Base-by-base conservation (phyloP, 495 filamentous ascomycete species). In the Sporormia fimetaria region DNA sequence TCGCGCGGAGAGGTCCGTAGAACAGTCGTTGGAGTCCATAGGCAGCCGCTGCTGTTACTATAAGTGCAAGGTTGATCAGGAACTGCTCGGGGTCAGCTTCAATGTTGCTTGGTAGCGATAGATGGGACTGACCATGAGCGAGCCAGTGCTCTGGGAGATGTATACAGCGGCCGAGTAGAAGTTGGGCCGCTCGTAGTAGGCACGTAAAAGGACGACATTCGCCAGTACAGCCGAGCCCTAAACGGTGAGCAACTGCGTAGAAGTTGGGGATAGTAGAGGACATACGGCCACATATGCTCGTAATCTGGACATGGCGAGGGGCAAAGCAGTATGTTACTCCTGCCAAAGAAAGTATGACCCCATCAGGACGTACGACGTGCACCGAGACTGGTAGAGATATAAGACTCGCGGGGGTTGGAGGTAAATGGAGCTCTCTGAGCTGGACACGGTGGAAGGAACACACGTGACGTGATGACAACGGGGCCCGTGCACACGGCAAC, bases 141-240 rank as follows among this genome's bases (percentile, higher is more conserved):
- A 94, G 42, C 88, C 77, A 65, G 83, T 96, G 61, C 83, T 94
- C 59, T 96, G 88, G 33, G 86, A 81, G 11, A 98, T 73, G 63
- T 96, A 94, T 21, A 98, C 92, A 60, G 83, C 87, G 37, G 88
- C 87, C 11, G 88, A 82, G 62, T 98, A 98, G 73, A 96, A 96
- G 58, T 98, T 98, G 38, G 90, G 73, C 49, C 90, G 75, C 62
- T 96, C 81, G 57, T 90, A 83, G 62, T 95, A 84, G 30, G 90
- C 92, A 54, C 84, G 86, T 33, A 92, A 62, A 42, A 96, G 67
- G 26, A 90, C 86, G 50, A 76, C 77, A 27, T 75, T 77, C 54
- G 87, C 87, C 56, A 88, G 74, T 63, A 74, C 74, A 57, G 78
- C 71, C 24, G 83, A 90, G 58, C 70, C 69, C 83, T 85, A 21